Percentiles rank a stretch among this genome's conserved stretches.
Conservation (phyloP, 176 grass and related monocot genomes). For the Oryza meridionalis region DNA sequence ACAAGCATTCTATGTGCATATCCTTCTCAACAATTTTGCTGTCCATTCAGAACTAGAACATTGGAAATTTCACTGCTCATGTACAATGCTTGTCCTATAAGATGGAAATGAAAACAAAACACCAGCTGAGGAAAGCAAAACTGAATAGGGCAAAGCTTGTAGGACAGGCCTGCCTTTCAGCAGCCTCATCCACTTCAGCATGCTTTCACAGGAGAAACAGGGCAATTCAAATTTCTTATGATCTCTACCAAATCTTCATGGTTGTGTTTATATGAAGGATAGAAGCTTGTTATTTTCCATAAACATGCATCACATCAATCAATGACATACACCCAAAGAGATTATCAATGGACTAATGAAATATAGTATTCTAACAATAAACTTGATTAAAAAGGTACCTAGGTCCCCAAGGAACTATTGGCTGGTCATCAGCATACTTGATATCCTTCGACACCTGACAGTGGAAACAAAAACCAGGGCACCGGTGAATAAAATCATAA, state of each 20-base stretch:
- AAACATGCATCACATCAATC: slow-evolving; percentile 16
- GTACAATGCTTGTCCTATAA: background rate
- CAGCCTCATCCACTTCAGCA: background rate
- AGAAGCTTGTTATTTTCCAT: slow-evolving; percentile 22
- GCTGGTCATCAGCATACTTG: slow-evolving; percentile 92
- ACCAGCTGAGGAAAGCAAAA: slow-evolving; percentile 10
- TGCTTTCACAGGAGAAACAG: background rate
- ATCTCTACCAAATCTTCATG: background rate
- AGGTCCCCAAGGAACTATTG: slow-evolving; percentile 85
- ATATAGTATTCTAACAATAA: slow-evolving; percentile 7
- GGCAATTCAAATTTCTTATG: background rate
- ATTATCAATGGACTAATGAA: background rate
- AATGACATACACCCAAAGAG: background rate
- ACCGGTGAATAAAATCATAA: slow-evolving; percentile 11
- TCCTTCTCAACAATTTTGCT: slow-evolving; percentile 1
- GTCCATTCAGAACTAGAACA: background rate
- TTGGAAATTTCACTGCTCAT: background rate
- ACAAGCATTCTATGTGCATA: slow-evolving; percentile 21
- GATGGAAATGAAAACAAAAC: slow-evolving; percentile 16
- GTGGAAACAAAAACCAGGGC: slow-evolving; percentile 1
- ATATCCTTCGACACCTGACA: slow-evolving; percentile 90
- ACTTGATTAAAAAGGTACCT: slow-evolving; percentile 57
- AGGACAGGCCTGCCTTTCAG: background rate
- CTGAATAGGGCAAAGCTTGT: slow-evolving; percentile 11
- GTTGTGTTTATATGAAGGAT: background rate